A percentile compares a stretch with the other conserved stretches of the same genome.
phyloP scores from a whole-genome alignment of 164 flowering plant species.

The Pachysandra terminalis region DNA sequence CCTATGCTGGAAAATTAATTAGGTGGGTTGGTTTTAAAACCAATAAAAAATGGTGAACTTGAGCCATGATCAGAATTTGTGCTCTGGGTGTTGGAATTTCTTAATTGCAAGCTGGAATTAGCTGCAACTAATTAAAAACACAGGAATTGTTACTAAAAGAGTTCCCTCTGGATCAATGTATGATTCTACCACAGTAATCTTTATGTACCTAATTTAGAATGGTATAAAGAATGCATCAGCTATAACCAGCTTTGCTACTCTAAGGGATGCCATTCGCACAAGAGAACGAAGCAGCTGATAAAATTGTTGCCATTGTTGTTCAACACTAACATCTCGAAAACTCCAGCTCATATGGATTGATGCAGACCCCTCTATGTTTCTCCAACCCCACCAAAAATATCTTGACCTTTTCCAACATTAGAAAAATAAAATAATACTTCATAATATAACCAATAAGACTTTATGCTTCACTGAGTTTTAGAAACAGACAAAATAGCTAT shows the following conservation, averaged over 20 bases:
- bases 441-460: not conserved
- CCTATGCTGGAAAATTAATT: not conserved
- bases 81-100: not conserved
- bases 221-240: constrained; percentile 20
- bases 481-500: constrained; percentile 9
- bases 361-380: not conserved
- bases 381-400: constrained; percentile 3
- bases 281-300: constrained; percentile 33
- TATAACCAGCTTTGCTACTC: constrained; percentile 34
- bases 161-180: not conserved
- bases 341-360: constrained; percentile 27
- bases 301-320: constrained; percentile 19
- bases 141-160: not conserved
- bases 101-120: not conserved
- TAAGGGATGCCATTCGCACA: constrained; percentile 62
- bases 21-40: not conserved
- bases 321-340: constrained; percentile 34
- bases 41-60: not conserved
- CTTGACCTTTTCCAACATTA: constrained; percentile 17
- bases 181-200: not conserved
- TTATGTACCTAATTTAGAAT: not conserved
- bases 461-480: not conserved
- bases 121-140: not conserved
- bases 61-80: not conserved
- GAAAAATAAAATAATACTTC: not conserved